Evolutionary conservation across 805 yeast species (phyloP).

Genomic region (Zygotorulaspora danielsina): DNA sequence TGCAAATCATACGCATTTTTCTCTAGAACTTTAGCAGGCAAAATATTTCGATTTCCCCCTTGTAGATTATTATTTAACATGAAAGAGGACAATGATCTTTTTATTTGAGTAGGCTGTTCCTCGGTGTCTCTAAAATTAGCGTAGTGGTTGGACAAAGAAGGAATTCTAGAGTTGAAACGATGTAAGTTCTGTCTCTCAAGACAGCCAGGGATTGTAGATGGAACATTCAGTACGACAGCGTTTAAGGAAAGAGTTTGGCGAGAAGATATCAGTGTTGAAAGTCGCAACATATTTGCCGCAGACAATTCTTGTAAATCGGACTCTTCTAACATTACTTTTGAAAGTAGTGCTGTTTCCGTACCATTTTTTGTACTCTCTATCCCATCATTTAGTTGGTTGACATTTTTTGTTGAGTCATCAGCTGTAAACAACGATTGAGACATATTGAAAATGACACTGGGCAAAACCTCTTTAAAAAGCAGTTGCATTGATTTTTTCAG

Average conservation of each 20-base stretch:
- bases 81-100: slow-evolving; percentile 6
- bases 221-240: slow-evolving; percentile 46
- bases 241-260: slow-evolving; percentile 76
- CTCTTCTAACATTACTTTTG: slow-evolving; percentile 26
- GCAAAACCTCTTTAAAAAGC: slow-evolving; percentile 35
- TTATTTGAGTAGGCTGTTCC: slow-evolving; percentile 8
- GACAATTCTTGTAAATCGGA: slow-evolving; percentile 44
- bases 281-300: slow-evolving; percentile 61
- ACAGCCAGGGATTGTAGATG: slow-evolving; percentile 35
- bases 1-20: slow-evolving; percentile 23
- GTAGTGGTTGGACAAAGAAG: slow-evolving; percentile 29
- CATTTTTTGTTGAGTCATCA: slow-evolving; percentile 13
- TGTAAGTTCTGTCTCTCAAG: slow-evolving; percentile 35
- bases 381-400: slow-evolving; percentile 6
- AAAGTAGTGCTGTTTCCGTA: neutral
- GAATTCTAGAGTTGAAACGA: slow-evolving; percentile 32
- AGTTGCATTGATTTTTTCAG: slow-evolving; percentile 34
- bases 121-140: slow-evolving; percentile 11
- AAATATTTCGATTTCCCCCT: slow-evolving; percentile 17
- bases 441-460: slow-evolving; percentile 34
- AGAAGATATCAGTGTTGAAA: slow-evolving; percentile 64
- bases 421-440: slow-evolving; percentile 33
- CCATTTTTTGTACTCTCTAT: slow-evolving; percentile 2
- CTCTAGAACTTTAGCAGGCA: slow-evolving; percentile 26
- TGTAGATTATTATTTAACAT: slow-evolving; percentile 5